phyloP scores from a whole-genome alignment of 495 filamentous ascomycete genomes.

The Bacidia rubella region DNA sequence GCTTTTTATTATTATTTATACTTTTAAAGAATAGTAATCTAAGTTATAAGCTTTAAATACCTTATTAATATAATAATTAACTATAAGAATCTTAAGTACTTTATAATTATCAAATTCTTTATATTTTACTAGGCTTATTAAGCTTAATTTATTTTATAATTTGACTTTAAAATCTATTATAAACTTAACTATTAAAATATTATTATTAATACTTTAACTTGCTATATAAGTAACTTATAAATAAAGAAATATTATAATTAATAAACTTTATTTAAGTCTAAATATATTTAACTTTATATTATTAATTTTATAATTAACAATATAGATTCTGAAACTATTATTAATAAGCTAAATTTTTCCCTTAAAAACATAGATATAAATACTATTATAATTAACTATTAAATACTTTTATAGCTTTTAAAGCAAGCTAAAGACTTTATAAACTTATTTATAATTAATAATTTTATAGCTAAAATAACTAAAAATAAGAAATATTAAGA shows the following conservation, averaged over 20 bases:
- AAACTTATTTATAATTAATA: no score
- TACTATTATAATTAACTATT: not conserved
- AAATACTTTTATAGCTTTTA: not conserved
- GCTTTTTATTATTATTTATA: slow-evolving; percentile 2
- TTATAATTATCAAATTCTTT: not conserved
- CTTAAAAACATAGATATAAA: no score
- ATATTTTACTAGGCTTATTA: slow-evolving; percentile 3
- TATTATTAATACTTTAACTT: no score
- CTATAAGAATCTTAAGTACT: not conserved
- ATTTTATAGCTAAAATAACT: no score
- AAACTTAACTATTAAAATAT: no score
- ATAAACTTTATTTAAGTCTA: not conserved
- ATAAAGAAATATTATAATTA: not conserved
- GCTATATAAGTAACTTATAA: no score
- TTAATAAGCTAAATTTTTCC: not conserved
- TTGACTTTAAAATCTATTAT: slow-evolving; percentile 2
- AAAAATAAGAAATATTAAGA: no score
- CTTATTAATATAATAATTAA: no score
- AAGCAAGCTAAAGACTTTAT: not conserved
- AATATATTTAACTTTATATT: no score
- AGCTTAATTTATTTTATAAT: no score
- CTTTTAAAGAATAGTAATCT: not conserved
- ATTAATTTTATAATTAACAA: no score
- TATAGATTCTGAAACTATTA: not conserved
- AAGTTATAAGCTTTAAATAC: no score